Conservation (phyloP, 2,329 filamentous ascomycete genomes). For the Leptosphaerulina australis region DNA sequence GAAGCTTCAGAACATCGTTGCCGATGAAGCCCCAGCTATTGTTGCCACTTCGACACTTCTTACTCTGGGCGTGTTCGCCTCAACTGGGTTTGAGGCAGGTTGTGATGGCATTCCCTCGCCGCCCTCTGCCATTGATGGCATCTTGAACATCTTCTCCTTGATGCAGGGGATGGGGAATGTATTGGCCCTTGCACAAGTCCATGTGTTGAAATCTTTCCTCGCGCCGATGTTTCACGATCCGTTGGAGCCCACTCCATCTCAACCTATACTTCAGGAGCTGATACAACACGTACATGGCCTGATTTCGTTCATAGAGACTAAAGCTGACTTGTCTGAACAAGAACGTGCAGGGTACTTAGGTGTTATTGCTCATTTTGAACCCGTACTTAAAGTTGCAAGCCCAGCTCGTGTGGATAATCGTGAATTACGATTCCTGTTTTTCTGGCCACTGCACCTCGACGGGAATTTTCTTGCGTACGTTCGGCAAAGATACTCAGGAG, state of each 20-base stretch:
- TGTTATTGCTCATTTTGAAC: slow-evolving; percentile 27
- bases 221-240: slow-evolving; percentile 29
- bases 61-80: slow-evolving; percentile 41
- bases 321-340: slow-evolving; percentile 24
- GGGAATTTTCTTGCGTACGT: slow-evolving; percentile 42
- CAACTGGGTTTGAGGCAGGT: slow-evolving; percentile 34
- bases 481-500: slow-evolving; percentile 39
- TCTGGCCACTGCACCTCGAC: slow-evolving; percentile 48
- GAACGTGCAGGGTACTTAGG: slow-evolving; percentile 25
- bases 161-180: slow-evolving; percentile 45
- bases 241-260: slow-evolving; percentile 27
- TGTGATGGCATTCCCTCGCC: slow-evolving; percentile 9
- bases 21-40: slow-evolving; percentile 40
- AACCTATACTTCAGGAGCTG: slow-evolving; percentile 38
- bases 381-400: slow-evolving; percentile 29
- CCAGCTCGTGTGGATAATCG: slow-evolving; percentile 39
- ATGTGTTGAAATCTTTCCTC: slow-evolving; percentile 35
- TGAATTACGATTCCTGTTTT: slow-evolving; percentile 44
- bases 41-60: slow-evolving; percentile 42
- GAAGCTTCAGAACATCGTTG: slow-evolving; percentile 36
- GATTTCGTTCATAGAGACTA: slow-evolving; percentile 28
- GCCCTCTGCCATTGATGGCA: slow-evolving; percentile 36
- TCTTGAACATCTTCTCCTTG: slow-evolving; percentile 44
- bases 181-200: slow-evolving; percentile 27
- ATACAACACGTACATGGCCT: slow-evolving; percentile 30